Base-by-base conservation (phyloP, 495 filamentous ascomycete species). In the Bacidia rubella region DNA sequence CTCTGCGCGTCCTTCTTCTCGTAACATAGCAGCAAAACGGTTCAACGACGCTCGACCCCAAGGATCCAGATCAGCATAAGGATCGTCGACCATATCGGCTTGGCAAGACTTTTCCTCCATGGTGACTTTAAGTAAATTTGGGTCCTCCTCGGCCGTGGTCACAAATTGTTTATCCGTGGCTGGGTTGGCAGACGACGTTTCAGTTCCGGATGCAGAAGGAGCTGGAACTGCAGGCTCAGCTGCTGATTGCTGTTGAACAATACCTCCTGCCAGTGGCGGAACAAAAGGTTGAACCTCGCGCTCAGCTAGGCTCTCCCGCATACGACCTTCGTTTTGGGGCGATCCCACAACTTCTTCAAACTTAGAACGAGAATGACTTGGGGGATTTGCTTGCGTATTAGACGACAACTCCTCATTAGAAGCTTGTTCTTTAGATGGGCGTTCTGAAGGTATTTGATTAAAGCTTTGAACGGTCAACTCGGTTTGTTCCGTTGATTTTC, bases 1-100 rank as follows among this genome's bases (percentile, higher is more conserved):
- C 44, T 72, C 67, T 11, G 71, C 73, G 22, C 69, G 66, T 20
- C 70, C 68, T 57, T 77, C 74, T 56, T 77, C 75, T 23, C 69
- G 72, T 21, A 77, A 56, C 72, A 76, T 76, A 9, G 72, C 67
- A 17, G 74, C 64, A 57, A 70, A 77, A 21, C 74, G 72, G 24
- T 68, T 66, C 29, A 77, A 54, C 42, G 74, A 77, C 10, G 74
- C 74, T 56, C 69, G 72, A 23, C 63, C 74, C 74, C 73, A 76
- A 1, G 73, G 69, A 39, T 76, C 73, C 11, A 77, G 61, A 57
- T 75, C 72, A 27, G 70, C 70, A 48, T 72, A 73, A 9, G 68
- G 71, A 57, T 72, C 72, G 38, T 62, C 27, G 5, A 46, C 26
- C 19, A 47, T 53, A 12, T 49, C 39, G 11, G 7, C 55, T 54